Conservation (phyloP, 176 grass and related monocot genomes). For the Dendrocalamus sinicus region DNA sequence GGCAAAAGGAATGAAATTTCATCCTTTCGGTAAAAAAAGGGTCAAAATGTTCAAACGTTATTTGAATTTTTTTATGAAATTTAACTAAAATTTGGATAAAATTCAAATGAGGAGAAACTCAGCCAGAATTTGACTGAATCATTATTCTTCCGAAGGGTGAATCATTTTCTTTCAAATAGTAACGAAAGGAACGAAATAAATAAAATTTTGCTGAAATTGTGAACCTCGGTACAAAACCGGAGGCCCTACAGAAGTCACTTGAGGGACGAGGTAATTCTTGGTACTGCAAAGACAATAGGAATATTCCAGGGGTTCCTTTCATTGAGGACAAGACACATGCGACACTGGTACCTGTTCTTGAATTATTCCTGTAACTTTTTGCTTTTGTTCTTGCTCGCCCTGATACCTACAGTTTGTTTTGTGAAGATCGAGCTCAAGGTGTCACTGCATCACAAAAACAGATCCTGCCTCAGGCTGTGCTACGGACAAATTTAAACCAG, state of each 20-base stretch:
- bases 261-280: slow-evolving; percentile 32
- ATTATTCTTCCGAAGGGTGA: no score
- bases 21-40: no score
- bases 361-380: not conserved
- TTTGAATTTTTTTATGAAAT: no score
- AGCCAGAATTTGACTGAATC: no score
- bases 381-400: not conserved
- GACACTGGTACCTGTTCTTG: slow-evolving; percentile 24
- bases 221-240: not conserved
- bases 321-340: slow-evolving; percentile 42
- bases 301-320: slow-evolving; percentile 43
- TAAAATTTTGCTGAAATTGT: no score
- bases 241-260: slow-evolving; percentile 30
- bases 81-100: no score
- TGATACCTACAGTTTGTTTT: not conserved
- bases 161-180: no score
- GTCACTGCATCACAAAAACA: not conserved
- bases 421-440: not conserved
- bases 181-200: no score
- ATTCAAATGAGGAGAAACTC: no score
- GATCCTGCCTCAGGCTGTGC: not conserved
- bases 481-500: not conserved
- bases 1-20: no score
- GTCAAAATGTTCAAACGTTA: no score
- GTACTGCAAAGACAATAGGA: slow-evolving; percentile 34